These are phyloP conservation scores for Pharnaceum exiguum DNA, from an alignment of 148 eudicot genomes.

Conservation along the genomic window DNA sequence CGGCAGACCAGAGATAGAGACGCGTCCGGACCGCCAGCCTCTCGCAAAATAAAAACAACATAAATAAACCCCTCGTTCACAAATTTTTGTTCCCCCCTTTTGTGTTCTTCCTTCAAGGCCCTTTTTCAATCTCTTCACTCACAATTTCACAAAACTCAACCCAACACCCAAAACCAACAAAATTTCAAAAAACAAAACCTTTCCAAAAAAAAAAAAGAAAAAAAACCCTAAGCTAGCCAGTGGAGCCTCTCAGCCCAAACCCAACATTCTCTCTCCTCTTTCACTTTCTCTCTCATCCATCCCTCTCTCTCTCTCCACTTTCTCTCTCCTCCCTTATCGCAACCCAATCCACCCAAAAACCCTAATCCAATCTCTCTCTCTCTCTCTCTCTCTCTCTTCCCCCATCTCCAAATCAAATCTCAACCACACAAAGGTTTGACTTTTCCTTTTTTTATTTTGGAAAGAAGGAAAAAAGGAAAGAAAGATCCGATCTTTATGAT, in stretches of 20 bases:
- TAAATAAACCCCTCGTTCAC: not conserved
- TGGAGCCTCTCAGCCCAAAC: constrained; percentile 23
- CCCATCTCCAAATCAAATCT: constrained; percentile 2
- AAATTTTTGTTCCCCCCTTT: not conserved
- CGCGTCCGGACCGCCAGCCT: constrained; percentile 9
- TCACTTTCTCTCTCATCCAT: constrained; percentile 22
- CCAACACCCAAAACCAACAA: too few relatives aligned
- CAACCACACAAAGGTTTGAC: too few relatives aligned
- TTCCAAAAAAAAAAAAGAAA: too few relatives aligned
- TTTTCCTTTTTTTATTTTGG: too few relatives aligned
- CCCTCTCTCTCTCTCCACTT: constrained; percentile 15
- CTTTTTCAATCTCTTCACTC: not conserved
- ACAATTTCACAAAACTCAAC: constrained; percentile 20
- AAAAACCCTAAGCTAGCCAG: too few relatives aligned
- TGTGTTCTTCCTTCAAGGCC: not conserved
- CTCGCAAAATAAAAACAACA: too few relatives aligned
- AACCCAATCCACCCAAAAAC: constrained; percentile 2
- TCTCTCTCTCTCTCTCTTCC: constrained; percentile 9
- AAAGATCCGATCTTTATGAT: constrained; percentile 4
- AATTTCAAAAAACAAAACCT: too few relatives aligned
- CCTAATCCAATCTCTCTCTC: not conserved
- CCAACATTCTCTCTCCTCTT: constrained; percentile 15
- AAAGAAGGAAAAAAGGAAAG: not conserved
- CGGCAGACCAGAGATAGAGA: constrained; percentile 19
- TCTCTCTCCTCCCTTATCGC: constrained; percentile 2